Evolutionary conservation across 306 rosid genomes (phyloP), one percentile per base, ranked within the genome.

Genomic region (Dalbergia cochinchinensis): DNA sequence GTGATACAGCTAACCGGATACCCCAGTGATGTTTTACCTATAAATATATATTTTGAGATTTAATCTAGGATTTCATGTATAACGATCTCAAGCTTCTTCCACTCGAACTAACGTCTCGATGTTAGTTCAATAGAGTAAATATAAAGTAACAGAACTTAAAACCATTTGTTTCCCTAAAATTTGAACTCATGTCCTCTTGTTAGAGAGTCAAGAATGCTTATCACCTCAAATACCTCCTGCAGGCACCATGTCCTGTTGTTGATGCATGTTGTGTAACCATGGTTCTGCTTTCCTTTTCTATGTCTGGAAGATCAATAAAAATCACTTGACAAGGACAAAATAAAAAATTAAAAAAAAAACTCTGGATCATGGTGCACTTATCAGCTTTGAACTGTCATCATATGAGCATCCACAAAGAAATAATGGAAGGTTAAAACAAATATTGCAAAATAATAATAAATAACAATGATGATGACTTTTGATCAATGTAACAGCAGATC

Each of bases 401-500:
- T 41, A 45, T 59, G 62, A 59, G 75, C 59, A 78, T 54, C 55
- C 59, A 61, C 18, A 44, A 61, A 18, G 20, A 76, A 65, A 77
- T 77, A 55, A 65, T 35, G 54, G 10, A 39, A 7, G 22, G 53
- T 9, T 12, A 19, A 60, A 20, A 26, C 31, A 47, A 45, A 22
- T 2, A n/a, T n/a, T n/a, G 2, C 14, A 26, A 26, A 26, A 26
- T n/a, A 22, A 22, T 22, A 22, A 22, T 9, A 0, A 8, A 78
- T 47, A 22, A 69, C 11, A 50, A 62, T 7, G 41, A 71, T 61
- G 78, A 74, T 67, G 77, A 8, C 10, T 14, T 74, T 34, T 33
- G 18, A 74, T 67, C 13, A 74, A 68, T 60, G 41, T 19, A 58
- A 59, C 57, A 72, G 61, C 10, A 59, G 78, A 80, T 51, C 63